Percentiles rank a stretch among this genome's conserved stretches.
phyloP scores from a whole-genome alignment of 78 protist species.

The Dictyostelium purpureum region DNA sequence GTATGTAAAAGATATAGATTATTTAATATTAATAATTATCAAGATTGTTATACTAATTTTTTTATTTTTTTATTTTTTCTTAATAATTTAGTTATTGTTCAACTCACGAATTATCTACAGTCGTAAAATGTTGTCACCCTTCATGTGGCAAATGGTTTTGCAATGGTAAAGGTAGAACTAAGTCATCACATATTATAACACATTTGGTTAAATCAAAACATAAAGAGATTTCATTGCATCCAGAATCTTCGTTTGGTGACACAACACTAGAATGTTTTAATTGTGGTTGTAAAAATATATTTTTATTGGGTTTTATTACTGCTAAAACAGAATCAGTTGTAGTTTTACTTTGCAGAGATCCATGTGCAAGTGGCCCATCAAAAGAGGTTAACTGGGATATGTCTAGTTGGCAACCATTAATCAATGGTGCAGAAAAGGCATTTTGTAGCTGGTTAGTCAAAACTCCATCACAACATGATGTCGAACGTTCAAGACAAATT shows the following conservation, averaged over 20 bases:
- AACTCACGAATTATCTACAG: constrained; percentile 89
- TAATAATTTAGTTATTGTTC: constrained; percentile 90
- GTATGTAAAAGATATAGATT: neutral
- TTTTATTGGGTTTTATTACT: constrained; percentile 97
- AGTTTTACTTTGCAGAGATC: constrained; percentile 96
- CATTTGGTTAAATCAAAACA: constrained; percentile 97
- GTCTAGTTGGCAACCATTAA: constrained; percentile 97
- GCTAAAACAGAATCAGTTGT: constrained; percentile 96
- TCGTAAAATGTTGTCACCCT: constrained; percentile 91
- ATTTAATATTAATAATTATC: neutral
- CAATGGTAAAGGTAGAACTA: constrained; percentile 91
- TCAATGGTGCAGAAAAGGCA: constrained; percentile 84
- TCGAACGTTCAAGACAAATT: constrained; percentile 87
- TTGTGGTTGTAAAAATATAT: constrained; percentile 96
- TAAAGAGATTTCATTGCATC: constrained; percentile 89
- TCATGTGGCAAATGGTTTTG: constrained; percentile 97
- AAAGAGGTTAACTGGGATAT: constrained; percentile 94
- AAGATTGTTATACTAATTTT: neutral
- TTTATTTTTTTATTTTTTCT: neutral
- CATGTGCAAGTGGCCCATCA: constrained; percentile 71
- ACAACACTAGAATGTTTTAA: constrained; percentile 97
- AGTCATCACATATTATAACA: constrained; percentile 93
- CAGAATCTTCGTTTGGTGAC: constrained; percentile 88
- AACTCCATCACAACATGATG: constrained; percentile 88
- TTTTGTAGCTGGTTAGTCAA: constrained; percentile 96